These are phyloP conservation scores for Daldinia eschscholtzii DNA, from an alignment of 2,329 filamentous ascomycete species.

Conservation along the genomic window DNA sequence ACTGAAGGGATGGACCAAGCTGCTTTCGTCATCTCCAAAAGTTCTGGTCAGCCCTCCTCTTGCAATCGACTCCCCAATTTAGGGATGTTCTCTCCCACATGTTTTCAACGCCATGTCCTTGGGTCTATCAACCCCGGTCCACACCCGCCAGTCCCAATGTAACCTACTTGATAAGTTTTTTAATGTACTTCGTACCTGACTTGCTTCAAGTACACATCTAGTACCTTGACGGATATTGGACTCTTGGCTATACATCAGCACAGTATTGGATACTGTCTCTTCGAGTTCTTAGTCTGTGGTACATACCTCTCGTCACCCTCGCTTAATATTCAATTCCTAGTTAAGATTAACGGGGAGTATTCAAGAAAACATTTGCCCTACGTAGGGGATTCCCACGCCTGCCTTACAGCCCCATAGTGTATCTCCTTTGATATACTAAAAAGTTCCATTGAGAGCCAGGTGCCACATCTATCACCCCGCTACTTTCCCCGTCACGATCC, in stretches of 20 bases:
- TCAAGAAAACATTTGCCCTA: slow-evolving; percentile 33
- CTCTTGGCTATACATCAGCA: slow-evolving; percentile 28
- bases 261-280: slow-evolving; percentile 36
- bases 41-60: slow-evolving; percentile 13
- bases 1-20: slow-evolving; percentile 17
- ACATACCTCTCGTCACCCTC: slow-evolving; percentile 28
- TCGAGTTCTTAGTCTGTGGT: slow-evolving; percentile 28
- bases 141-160: slow-evolving; percentile 33
- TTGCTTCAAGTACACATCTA: slow-evolving; percentile 31
- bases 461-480: slow-evolving; percentile 39
- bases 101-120: slow-evolving; percentile 40
- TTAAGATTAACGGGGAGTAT: slow-evolving; percentile 40
- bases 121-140: slow-evolving; percentile 39
- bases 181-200: slow-evolving; percentile 39
- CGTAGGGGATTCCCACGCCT: slow-evolving; percentile 23
- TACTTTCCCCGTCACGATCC: slow-evolving; percentile 24
- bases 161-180: slow-evolving; percentile 35
- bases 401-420: slow-evolving; percentile 38
- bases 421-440: slow-evolving; percentile 32
- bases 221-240: slow-evolving; percentile 30
- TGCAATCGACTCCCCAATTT: slow-evolving; percentile 30
- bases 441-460: slow-evolving; percentile 27
- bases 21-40: slow-evolving; percentile 33
- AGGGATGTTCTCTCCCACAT: slow-evolving; percentile 39
- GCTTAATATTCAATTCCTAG: slow-evolving; percentile 40